These are phyloP conservation scores for Trypanosoma caninum DNA, from an alignment of 208 protist species.

Conservation along the genomic window DNA sequence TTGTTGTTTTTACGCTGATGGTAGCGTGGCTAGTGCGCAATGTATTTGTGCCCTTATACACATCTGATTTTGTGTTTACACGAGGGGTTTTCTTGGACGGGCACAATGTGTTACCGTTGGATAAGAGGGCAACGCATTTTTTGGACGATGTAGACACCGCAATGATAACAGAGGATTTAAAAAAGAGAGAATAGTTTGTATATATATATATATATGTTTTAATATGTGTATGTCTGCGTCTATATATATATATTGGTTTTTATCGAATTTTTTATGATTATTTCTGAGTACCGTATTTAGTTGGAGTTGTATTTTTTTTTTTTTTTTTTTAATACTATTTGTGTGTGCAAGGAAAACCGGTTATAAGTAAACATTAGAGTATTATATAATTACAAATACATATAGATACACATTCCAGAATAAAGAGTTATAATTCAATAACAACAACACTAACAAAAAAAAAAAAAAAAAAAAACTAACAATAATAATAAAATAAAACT, in stretches of 20 bases:
- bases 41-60: constrained; percentile 41
- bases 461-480: constrained; percentile 9
- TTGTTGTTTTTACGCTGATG: constrained; percentile 43
- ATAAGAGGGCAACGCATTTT: constrained; percentile 1
- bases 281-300: not conserved
- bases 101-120: not conserved
- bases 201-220: too few relatives aligned
- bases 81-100: not conserved
- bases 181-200: not conserved
- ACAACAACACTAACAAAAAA: not conserved
- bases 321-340: constrained; percentile 9
- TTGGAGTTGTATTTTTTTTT: not conserved
- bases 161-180: not conserved
- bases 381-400: constrained; percentile 13
- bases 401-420: constrained; percentile 21
- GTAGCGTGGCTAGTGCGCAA: constrained; percentile 41
- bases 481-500: constrained; percentile 8
- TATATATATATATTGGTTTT: too few relatives aligned
- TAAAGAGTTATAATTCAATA: too few relatives aligned
- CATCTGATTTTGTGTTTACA: constrained; percentile 29
- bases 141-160: not conserved
- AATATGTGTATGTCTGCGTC: not conserved
- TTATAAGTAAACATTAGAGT: not conserved
- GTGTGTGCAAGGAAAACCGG: not conserved
- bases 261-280: too few relatives aligned